Evolutionary conservation across 78 protist species (phyloP).

Genomic region (Protostelium mycophagum): DNA sequence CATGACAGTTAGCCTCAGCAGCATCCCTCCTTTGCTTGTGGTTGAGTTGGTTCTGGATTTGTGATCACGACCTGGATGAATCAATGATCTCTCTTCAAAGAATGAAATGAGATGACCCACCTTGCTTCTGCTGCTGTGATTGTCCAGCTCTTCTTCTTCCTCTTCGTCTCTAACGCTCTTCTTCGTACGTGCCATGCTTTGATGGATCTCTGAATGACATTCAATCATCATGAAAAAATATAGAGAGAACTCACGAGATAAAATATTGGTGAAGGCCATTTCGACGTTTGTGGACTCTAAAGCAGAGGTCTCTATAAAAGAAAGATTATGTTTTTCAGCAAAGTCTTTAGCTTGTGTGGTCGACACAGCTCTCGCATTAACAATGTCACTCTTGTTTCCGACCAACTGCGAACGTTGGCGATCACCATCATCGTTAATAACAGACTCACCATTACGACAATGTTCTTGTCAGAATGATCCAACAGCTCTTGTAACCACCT

Average conservation of each 20-base stretch:
- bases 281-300: constrained; percentile 67
- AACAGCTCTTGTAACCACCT: constrained; percentile 76
- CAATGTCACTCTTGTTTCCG: constrained; percentile 92
- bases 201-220: not conserved
- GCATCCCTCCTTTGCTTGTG: no score
- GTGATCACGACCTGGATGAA: no score
- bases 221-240: not conserved
- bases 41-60: no score
- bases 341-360: constrained; percentile 69
- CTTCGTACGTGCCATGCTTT: not conserved
- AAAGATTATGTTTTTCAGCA: constrained; percentile 54
- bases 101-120: no score
- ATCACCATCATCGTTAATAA: constrained; percentile 8
- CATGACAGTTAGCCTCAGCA: no score
- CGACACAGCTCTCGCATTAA: constrained; percentile 66
- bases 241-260: not conserved
- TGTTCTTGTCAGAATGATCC: constrained; percentile 78
- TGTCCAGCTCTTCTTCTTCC: not conserved
- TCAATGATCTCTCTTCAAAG: no score
- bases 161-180: not conserved
- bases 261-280: constrained; percentile 55
- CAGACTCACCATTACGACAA: constrained; percentile 84
- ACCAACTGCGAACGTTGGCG: constrained; percentile 62
- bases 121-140: no score
- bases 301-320: constrained; percentile 70